phyloP scores from a whole-genome alignment of 257 asterid species.

The Cynanchum wilfordii region DNA sequence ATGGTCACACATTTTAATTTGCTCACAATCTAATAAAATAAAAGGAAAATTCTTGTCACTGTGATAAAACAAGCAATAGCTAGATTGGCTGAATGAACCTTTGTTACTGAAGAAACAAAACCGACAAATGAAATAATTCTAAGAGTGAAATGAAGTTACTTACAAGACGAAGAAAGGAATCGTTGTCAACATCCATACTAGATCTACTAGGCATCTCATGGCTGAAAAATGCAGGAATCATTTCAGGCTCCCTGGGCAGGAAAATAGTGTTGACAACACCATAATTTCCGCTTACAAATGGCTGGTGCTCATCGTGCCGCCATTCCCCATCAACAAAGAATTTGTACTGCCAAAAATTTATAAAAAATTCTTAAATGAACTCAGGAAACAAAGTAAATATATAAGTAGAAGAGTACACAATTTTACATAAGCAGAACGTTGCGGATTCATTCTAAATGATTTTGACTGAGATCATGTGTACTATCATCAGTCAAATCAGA shows the following conservation, averaged over 20 bases:
- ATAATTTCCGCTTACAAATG: conserved; percentile 51
- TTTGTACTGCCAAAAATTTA: conserved; percentile 49
- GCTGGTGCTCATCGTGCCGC: conserved; percentile 75
- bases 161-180: conserved; percentile 47
- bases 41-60: not conserved
- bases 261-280: conserved; percentile 71
- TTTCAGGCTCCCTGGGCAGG: conserved; percentile 55
- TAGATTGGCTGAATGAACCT: not conserved
- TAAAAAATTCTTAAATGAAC: not conserved
- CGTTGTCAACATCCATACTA: conserved; percentile 66
- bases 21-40: not conserved
- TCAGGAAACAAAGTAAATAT: not conserved
- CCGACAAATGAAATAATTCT: not conserved
- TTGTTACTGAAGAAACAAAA: not conserved
- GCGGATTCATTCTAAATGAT: not conserved
- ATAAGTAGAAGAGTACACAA: not conserved
- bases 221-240: conserved; percentile 37
- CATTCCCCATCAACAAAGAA: conserved; percentile 80
- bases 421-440: not conserved
- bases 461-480: not conserved
- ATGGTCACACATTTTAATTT: not conserved
- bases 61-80: not conserved
- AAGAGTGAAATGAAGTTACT: conserved; percentile 15
- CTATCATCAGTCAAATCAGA: conserved; percentile 6
- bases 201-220: conserved; percentile 44